These are phyloP conservation scores for Lentinula novae-zelandiae DNA, from an alignment of 1,284 basidiomycete genomes.

Conservation along the genomic window DNA sequence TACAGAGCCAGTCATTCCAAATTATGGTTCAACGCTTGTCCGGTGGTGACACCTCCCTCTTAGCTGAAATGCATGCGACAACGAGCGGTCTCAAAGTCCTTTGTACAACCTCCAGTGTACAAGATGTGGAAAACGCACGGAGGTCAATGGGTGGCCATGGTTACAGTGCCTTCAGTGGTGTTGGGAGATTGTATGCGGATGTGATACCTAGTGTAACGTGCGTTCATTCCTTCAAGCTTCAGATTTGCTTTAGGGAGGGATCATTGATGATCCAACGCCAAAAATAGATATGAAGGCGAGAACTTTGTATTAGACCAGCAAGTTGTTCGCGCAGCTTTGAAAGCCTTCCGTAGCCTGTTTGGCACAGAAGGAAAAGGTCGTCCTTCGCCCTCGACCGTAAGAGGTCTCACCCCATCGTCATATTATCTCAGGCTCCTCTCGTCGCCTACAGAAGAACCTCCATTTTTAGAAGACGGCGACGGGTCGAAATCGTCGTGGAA, in stretches of 20 bases:
- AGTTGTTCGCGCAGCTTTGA: slow-evolving; percentile 67
- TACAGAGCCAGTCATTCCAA: slow-evolving; percentile 47
- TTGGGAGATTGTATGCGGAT: slow-evolving; percentile 63
- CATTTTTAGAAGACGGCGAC: slow-evolving; percentile 15
- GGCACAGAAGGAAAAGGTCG: slow-evolving; percentile 7
- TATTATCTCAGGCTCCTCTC: slow-evolving; percentile 50
- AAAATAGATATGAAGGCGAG: slow-evolving; percentile 66
- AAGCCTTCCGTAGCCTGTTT: slow-evolving; percentile 43
- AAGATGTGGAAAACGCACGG: slow-evolving; percentile 65
- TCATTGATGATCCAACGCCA: neutral
- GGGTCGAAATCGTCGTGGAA: slow-evolving; percentile 28
- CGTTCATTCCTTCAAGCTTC: slow-evolving; percentile 14
- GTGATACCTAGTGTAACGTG: slow-evolving; percentile 65
- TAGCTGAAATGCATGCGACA: slow-evolving; percentile 71
- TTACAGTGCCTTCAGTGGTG: slow-evolving; percentile 65
- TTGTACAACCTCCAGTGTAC: slow-evolving; percentile 48
- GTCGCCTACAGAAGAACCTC: slow-evolving; percentile 15
- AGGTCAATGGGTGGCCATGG: slow-evolving; percentile 79
- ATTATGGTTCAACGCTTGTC: slow-evolving; percentile 47
- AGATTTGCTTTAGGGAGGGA: neutral
- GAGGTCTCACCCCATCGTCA: slow-evolving; percentile 35
- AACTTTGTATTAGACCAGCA: slow-evolving; percentile 75
- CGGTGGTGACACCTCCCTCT: slow-evolving; percentile 51
- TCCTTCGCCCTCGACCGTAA: neutral
- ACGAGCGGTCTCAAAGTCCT: slow-evolving; percentile 71